These are phyloP conservation scores for Pseudomonodictys pantanalensis DNA, from an alignment of 495 filamentous ascomycete genomes.

Conservation along the genomic window DNA sequence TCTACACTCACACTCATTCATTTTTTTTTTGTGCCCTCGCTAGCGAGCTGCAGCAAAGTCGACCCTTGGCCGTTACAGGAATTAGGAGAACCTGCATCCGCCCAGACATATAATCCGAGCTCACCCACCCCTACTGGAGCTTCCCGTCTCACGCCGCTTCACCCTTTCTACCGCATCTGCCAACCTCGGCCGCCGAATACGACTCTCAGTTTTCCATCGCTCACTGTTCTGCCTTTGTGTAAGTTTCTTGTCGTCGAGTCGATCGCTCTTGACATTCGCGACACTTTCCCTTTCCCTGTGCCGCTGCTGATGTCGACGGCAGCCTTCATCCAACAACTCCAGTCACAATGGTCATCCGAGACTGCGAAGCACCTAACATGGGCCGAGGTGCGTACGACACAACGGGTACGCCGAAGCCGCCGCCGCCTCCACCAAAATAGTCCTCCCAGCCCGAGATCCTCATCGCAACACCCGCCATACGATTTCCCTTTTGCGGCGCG, in stretches of 20 bases:
- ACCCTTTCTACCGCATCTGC: too few relatives aligned
- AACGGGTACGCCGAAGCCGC: slow-evolving; percentile 37
- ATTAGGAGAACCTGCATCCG: too few relatives aligned
- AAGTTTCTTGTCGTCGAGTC: too few relatives aligned
- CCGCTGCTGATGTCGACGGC: slow-evolving; percentile 34
- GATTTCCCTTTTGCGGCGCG: too few relatives aligned
- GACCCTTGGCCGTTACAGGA: background rate
- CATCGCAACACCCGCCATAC: slow-evolving; percentile 10
- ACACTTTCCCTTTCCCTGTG: too few relatives aligned
- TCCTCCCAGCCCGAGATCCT: slow-evolving; percentile 26
- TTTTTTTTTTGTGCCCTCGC: background rate
- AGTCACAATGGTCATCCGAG: slow-evolving; percentile 35
- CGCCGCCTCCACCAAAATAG: slow-evolving; percentile 35
- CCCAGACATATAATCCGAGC: too few relatives aligned
- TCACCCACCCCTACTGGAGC: too few relatives aligned
- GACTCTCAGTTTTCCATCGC: too few relatives aligned
- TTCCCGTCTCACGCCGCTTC: too few relatives aligned
- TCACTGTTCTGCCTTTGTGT: too few relatives aligned
- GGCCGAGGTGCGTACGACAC: slow-evolving; percentile 41
- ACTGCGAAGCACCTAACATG: slow-evolving; percentile 34
- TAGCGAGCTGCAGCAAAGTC: background rate
- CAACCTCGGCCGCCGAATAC: too few relatives aligned
- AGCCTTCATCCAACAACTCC: background rate
- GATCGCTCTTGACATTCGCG: background rate
- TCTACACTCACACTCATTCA: background rate